A percentile compares a stretch with the other conserved stretches of the same genome.
Evolutionary conservation across 192 early-diverging fungal genomes (phyloP).

Genomic region (Backusella westeae): DNA sequence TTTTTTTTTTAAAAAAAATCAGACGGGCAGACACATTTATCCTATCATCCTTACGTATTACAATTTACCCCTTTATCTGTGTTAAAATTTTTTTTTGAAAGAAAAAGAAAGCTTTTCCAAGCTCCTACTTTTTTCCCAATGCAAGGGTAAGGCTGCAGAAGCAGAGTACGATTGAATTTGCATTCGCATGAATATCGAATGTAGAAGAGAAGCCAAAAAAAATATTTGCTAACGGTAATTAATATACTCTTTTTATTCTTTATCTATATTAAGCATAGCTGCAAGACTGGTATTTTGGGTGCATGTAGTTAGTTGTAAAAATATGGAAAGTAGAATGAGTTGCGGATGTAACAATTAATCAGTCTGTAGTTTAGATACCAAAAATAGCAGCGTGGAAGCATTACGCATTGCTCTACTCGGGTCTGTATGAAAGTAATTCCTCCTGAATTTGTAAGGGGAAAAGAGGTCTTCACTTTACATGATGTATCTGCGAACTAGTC

Average conservation of each 20-base stretch:
- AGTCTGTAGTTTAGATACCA: constrained; percentile 1
- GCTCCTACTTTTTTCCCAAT: not conserved
- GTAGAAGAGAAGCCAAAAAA: not conserved
- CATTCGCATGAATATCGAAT: not conserved
- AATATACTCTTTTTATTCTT: not conserved
- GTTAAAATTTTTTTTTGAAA: not conserved
- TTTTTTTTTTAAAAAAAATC: too few relatives aligned
- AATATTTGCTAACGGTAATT: not conserved
- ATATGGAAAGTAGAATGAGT: not conserved
- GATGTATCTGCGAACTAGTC: not conserved
- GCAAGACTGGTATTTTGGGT: not conserved
- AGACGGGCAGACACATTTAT: too few relatives aligned
- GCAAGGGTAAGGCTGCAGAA: constrained; percentile 3
- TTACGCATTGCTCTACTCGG: constrained; percentile 1
- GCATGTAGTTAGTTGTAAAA: not conserved
- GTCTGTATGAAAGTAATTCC: constrained; percentile 8
- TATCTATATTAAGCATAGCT: not conserved
- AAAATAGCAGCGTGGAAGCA: constrained; percentile 4
- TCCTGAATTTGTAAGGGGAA: constrained; percentile 1
- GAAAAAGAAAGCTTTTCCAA: not conserved
- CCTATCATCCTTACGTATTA: too few relatives aligned
- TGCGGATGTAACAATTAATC: not conserved
- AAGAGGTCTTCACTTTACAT: not conserved
- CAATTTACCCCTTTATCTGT: not conserved
- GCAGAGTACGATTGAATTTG: not conserved